These are phyloP conservation scores for Byssoonygena ceratinophila DNA, from an alignment of 2,329 filamentous ascomycete species.

Conservation along the genomic window DNA sequence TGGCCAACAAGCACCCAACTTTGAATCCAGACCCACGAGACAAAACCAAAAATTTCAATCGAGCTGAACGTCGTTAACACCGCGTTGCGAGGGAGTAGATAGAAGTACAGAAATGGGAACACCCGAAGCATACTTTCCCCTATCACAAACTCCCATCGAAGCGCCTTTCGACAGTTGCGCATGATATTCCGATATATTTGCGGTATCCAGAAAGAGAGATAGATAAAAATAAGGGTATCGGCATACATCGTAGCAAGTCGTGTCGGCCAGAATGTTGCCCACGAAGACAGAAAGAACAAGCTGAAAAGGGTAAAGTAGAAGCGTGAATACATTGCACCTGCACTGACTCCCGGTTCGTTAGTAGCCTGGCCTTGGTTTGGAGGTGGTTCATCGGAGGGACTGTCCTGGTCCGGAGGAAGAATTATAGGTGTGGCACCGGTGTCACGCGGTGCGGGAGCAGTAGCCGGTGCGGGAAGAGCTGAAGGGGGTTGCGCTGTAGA, in stretches of 20 bases:
- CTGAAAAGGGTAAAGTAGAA: constrained; percentile 52
- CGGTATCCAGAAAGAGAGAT: constrained; percentile 83
- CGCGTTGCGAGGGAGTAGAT: constrained; percentile 65
- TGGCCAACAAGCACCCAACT: constrained; percentile 68
- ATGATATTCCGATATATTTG: constrained; percentile 85
- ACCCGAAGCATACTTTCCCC: constrained; percentile 72
- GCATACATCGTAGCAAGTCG: constrained; percentile 45
- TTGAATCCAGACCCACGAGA: constrained; percentile 79
- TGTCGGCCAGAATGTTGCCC: constrained; percentile 48
- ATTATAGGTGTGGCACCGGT: constrained; percentile 47
- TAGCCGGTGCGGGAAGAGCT: constrained; percentile 36
- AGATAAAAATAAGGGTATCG: constrained; percentile 57
- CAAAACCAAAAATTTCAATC: constrained; percentile 52
- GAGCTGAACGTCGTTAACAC: constrained; percentile 63
- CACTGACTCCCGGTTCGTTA: constrained; percentile 32
- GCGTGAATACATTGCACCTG: constrained; percentile 50
- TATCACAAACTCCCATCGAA: constrained; percentile 83
- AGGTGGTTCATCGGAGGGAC: constrained; percentile 30
- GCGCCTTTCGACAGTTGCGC: constrained; percentile 80
- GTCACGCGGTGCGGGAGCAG: constrained; percentile 35
- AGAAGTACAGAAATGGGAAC: constrained; percentile 76
- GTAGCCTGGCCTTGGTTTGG: constrained; percentile 23
- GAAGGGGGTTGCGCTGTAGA: not conserved
- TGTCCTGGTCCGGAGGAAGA: constrained; percentile 50
- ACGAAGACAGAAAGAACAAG: constrained; percentile 49